Evolutionary conservation across 192 early-diverging fungal species (phyloP), one percentile per base, ranked within the genome.

Genomic region (Backusella mclennaniae): DNA sequence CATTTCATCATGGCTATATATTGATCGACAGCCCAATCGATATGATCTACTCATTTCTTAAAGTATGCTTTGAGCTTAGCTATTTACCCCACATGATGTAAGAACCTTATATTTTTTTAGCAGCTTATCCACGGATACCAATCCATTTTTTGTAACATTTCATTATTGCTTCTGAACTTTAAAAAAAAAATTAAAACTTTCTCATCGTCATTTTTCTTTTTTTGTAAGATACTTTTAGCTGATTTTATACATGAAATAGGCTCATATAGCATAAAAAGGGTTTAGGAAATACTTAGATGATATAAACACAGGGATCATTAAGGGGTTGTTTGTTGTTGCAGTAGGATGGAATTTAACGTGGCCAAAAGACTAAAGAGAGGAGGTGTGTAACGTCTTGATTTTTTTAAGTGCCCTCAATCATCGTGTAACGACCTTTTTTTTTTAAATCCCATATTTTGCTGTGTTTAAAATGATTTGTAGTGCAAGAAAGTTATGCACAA

Each of bases 401-500:
- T n/a, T 49, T 49, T 19, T n/a, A 52, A 53, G 52, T 21, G 7
- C 52, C 52, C 52, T 52, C 46, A n/a, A 53, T 44, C 17, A 53
- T 53, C 7, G 52, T 53, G 52, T 9, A 53, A 53, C 52, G 21
- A 19, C 8, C 0, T 12, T 39, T 8, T 39, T 39, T 38, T 38
- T 39, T 39, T 12, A 39, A 39, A 21, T 1, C 53, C 23, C 53
- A 23, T 56, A 9, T 44, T 56, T 56, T 56, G 21, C 56, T 29
- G 56, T 12, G 23, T 63, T 63, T 63, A 26, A 49, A 63, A 63
- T 29, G 3, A 29, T 6, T 9, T 63, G 56, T 63, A 8, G 56
- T 63, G 26, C 56, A 63, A 63, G 23, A 63, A 63, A 63, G 56
- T 63, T 63, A 63, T 63, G 56, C 56, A 63, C 56, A 23, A 49